Evolutionary conservation across 495 filamentous ascomycete genomes (phyloP).

Genomic region (Umbilicaria muhlenbergii): DNA sequence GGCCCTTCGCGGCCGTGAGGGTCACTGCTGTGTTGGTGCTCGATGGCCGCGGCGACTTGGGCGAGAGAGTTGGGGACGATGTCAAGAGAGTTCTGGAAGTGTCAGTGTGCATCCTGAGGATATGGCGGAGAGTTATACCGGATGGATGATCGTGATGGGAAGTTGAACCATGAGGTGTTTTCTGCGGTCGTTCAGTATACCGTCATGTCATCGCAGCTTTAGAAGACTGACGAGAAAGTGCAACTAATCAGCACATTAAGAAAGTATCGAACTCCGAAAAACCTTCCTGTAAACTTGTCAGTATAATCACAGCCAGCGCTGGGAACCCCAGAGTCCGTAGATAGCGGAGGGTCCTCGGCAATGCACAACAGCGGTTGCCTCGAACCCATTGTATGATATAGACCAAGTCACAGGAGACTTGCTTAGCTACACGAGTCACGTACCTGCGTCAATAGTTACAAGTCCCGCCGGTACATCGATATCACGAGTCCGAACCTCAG

Average conservation of each 20-base stretch:
- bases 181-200: constrained; percentile 9
- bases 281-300: constrained; percentile 10
- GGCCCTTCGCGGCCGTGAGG: constrained; percentile 3
- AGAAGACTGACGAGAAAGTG: constrained; percentile 22
- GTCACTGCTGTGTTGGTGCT: constrained; percentile 23
- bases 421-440: not conserved
- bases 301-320: not conserved
- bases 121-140: constrained; percentile 17
- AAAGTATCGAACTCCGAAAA: constrained; percentile 38
- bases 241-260: constrained; percentile 29
- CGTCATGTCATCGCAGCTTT: no score
- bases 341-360: not conserved
- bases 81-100: constrained; percentile 35
- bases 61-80: constrained; percentile 42
- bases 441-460: constrained; percentile 29
- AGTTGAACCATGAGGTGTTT: constrained; percentile 36
- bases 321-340: not conserved
- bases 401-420: not conserved
- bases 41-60: constrained; percentile 39
- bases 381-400: not conserved
- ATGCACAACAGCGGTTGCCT: not conserved
- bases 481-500: constrained; percentile 34
- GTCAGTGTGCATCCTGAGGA: constrained; percentile 6
- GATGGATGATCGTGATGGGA: constrained; percentile 39
- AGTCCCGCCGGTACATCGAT: constrained; percentile 34